Evolutionary conservation across 805 yeast species (phyloP).

Genomic region (Clavispora santaluciae): DNA sequence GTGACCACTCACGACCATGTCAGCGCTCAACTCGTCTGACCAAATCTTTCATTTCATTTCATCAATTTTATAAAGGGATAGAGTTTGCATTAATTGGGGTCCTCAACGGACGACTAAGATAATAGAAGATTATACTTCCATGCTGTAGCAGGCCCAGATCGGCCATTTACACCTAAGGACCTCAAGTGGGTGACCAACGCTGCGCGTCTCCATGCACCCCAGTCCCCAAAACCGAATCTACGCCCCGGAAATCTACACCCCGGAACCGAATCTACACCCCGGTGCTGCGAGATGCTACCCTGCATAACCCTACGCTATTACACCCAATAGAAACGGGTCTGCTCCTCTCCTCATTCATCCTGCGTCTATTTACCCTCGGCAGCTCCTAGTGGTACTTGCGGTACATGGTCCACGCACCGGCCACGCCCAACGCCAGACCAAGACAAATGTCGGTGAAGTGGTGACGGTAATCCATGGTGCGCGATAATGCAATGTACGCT

Average conservation of each 20-base stretch:
- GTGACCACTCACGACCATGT: slow-evolving; percentile 36
- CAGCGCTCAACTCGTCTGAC: slow-evolving; percentile 48
- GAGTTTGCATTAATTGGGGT: slow-evolving; percentile 36
- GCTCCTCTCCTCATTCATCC: no score
- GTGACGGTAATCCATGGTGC: slow-evolving; percentile 35
- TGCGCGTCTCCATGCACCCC: no score
- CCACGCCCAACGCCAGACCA: slow-evolving; percentile 25
- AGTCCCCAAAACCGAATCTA: no score
- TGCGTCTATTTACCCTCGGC: no score
- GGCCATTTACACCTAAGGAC: no score
- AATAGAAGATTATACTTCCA: slow-evolving; percentile 12
- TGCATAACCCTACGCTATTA: no score
- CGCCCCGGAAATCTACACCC: no score
- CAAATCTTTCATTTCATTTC: slow-evolving; percentile 16
- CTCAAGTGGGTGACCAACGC: no score
- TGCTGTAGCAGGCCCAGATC: no score
- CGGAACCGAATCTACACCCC: no score
- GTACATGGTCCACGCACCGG: slow-evolving; percentile 11
- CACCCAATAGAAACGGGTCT: no score
- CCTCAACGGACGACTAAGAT: slow-evolving; percentile 44
- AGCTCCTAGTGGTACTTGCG: slow-evolving; percentile 3
- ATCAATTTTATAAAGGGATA: slow-evolving; percentile 34
- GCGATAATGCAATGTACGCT: slow-evolving; percentile 25
- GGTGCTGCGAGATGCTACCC: no score
- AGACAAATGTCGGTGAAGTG: slow-evolving; percentile 28